phyloP scores from a whole-genome alignment of 371 early-diverging fungal species.

The Gilbertella persicaria region DNA sequence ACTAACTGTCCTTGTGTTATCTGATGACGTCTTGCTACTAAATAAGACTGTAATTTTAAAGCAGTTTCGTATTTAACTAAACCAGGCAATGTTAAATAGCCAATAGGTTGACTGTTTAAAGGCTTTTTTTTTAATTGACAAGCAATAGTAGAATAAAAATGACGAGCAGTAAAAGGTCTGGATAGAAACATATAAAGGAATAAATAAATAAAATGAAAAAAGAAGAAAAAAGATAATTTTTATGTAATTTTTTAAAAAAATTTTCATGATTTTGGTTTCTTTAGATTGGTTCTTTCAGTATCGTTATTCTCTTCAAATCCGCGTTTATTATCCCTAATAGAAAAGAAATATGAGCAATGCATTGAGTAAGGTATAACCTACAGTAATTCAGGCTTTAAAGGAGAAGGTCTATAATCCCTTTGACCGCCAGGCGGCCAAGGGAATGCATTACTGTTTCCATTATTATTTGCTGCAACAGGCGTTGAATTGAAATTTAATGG shows the following conservation, averaged over 20 bases:
- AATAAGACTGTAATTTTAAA: conserved; percentile 54
- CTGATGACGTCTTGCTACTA: conserved; percentile 52
- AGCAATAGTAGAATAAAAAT: not conserved
- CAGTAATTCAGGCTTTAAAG: conserved; percentile 23
- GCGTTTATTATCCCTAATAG: conserved; percentile 10
- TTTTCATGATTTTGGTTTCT: conserved; percentile 17
- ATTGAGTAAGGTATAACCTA: conserved; percentile 1
- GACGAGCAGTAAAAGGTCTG: not conserved
- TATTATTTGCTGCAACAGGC: conserved; percentile 42
- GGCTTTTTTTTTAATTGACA: conserved; percentile 6
- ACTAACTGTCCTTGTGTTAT: conserved; percentile 13
- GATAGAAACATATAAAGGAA: not conserved
- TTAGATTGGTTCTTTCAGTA: not conserved
- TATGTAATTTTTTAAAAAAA: conserved; percentile 4
- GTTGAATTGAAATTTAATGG: conserved; percentile 67
- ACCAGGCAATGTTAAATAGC: conserved; percentile 17
- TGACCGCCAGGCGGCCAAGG: conserved; percentile 58
- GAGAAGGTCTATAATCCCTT: conserved; percentile 35
- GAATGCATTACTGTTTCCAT: conserved; percentile 51
- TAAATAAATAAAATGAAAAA: not conserved
- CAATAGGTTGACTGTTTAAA: conserved; percentile 19
- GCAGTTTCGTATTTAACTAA: conserved; percentile 57
- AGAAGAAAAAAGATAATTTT: not conserved
- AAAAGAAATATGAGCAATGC: not conserved
- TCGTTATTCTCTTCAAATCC: conserved; percentile 6